These are phyloP conservation scores for Boletus sp. DNA, from an alignment of 768 basidiomycete species.

Conservation along the genomic window DNA sequence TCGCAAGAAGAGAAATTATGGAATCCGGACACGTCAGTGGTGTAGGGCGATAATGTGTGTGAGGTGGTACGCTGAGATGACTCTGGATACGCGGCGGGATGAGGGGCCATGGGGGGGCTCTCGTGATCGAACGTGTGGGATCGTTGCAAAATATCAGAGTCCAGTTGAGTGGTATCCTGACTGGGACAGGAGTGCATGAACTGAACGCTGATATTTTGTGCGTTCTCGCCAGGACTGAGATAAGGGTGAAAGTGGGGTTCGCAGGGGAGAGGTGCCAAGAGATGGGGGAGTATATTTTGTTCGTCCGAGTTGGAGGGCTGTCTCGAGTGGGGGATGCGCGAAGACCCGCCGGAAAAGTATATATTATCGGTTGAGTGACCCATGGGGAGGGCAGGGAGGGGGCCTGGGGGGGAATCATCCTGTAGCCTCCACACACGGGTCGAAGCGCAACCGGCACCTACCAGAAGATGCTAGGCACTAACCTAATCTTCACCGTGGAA, in stretches of 20 bases:
- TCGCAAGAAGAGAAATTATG: slow-evolving; percentile 8
- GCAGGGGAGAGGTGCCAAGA: slow-evolving; percentile 11
- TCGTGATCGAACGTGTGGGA: slow-evolving; percentile 10
- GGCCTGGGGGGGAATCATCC: slow-evolving; percentile 21
- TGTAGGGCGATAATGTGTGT: slow-evolving; percentile 14
- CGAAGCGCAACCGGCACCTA: slow-evolving; percentile 15
- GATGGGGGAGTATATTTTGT: slow-evolving; percentile 17
- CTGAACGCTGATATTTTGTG: slow-evolving; percentile 31
- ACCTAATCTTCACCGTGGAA: slow-evolving; percentile 30
- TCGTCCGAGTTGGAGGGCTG: slow-evolving; percentile 14
- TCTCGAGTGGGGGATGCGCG: slow-evolving; percentile 10
- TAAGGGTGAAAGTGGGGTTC: slow-evolving; percentile 15
- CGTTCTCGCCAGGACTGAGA: slow-evolving; percentile 8
- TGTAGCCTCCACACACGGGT: slow-evolving; percentile 11
- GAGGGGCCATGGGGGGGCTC: background rate
- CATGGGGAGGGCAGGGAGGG: slow-evolving; percentile 16
- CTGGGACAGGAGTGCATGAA: slow-evolving; percentile 26
- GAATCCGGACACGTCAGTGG: slow-evolving; percentile 12
- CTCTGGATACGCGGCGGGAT: slow-evolving; percentile 23
- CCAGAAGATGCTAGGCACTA: slow-evolving; percentile 14
- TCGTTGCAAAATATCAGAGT: slow-evolving; percentile 25
- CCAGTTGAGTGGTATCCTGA: slow-evolving; percentile 23
- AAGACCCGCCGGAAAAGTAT: slow-evolving; percentile 13
- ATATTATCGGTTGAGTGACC: slow-evolving; percentile 14
- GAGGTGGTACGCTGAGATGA: slow-evolving; percentile 33